These are phyloP conservation scores for Carpinus viminea DNA, from an alignment of 306 rosid species.

Conservation along the genomic window DNA sequence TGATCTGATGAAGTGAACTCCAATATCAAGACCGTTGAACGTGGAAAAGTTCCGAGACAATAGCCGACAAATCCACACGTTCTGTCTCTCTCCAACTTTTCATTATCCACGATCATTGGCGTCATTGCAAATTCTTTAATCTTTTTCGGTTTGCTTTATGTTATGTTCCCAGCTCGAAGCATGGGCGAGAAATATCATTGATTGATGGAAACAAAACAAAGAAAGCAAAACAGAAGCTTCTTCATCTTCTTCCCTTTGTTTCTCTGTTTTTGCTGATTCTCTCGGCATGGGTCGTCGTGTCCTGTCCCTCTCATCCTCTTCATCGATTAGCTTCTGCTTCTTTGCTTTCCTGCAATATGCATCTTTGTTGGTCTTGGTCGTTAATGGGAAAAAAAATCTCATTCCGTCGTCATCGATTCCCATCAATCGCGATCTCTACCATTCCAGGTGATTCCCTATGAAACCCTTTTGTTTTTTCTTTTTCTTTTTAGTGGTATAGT, in stretches of 20 bases:
- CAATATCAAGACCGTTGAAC: slow-evolving; percentile 58
- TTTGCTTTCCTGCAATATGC: slow-evolving; percentile 42
- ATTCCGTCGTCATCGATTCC: slow-evolving; percentile 33
- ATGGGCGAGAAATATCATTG: slow-evolving; percentile 7
- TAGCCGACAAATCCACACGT: not conserved
- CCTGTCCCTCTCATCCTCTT: slow-evolving; percentile 34
- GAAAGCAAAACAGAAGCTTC: not conserved
- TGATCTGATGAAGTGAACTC: not conserved
- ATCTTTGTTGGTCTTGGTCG: slow-evolving; percentile 23
- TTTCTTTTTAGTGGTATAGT: not conserved
- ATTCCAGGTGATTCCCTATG: slow-evolving; percentile 59
- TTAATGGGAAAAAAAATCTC: slow-evolving; percentile 45
- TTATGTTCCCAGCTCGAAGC: not conserved
- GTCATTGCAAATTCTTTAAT: not conserved
- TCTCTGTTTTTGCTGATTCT: not conserved
- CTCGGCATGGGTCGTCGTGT: slow-evolving; percentile 60
- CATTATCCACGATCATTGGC: not conserved
- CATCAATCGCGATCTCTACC: slow-evolving; percentile 86
- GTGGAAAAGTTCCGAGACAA: slow-evolving; percentile 29
- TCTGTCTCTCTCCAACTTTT: not conserved
- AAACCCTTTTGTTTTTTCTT: not conserved
- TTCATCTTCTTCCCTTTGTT: not conserved
- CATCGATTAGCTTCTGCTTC: slow-evolving; percentile 40
- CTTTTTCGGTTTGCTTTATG: not conserved
- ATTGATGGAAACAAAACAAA: slow-evolving; percentile 12